These are phyloP conservation scores for Casaregolazyma lundiana DNA, from an alignment of 1,139 yeast species.

Conservation along the genomic window DNA sequence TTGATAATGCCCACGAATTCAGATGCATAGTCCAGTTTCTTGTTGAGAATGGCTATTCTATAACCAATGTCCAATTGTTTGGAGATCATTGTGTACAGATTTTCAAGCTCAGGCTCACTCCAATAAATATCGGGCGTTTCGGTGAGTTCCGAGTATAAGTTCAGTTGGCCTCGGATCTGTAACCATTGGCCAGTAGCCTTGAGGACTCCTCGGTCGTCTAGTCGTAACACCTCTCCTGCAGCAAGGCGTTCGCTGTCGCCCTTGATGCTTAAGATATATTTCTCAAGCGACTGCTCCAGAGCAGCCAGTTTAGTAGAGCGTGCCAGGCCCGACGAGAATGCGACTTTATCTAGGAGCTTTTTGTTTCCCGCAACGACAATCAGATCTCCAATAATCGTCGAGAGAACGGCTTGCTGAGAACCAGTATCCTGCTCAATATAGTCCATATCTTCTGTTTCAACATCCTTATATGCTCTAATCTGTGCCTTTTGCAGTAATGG, in stretches of 20 bases:
- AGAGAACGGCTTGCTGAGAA: conserved; percentile 15
- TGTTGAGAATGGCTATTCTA: conserved; percentile 70
- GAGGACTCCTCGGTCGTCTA: conserved; percentile 59
- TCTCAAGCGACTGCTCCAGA: conserved; percentile 66
- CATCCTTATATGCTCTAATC: conserved; percentile 43
- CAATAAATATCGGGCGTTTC: conserved; percentile 92
- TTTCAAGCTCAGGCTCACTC: conserved; percentile 83
- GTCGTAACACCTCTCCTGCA: conserved; percentile 50
- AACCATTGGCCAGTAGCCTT: conserved; percentile 69
- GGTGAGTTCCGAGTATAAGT: conserved; percentile 80
- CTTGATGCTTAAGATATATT: conserved; percentile 58
- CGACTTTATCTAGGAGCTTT: conserved; percentile 70
- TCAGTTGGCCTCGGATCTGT: conserved; percentile 71
- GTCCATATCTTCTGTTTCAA: conserved; percentile 86
- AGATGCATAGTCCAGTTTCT: conserved; percentile 83
- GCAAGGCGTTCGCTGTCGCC: conserved; percentile 63
- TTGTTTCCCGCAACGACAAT: conserved; percentile 56
- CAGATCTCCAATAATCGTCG: conserved; percentile 60
- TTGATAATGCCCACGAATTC: conserved; percentile 80
- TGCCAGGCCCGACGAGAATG: conserved; percentile 83
- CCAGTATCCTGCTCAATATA: conserved; percentile 38
- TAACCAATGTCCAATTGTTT: conserved; percentile 69
- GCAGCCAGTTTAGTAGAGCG: conserved; percentile 81
- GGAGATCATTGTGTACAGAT: conserved; percentile 65
- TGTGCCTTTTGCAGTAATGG: conserved; percentile 48